Conservation (phyloP, 1,284 basidiomycete species). For the Cutaneotrichosporon sp. region DNA sequence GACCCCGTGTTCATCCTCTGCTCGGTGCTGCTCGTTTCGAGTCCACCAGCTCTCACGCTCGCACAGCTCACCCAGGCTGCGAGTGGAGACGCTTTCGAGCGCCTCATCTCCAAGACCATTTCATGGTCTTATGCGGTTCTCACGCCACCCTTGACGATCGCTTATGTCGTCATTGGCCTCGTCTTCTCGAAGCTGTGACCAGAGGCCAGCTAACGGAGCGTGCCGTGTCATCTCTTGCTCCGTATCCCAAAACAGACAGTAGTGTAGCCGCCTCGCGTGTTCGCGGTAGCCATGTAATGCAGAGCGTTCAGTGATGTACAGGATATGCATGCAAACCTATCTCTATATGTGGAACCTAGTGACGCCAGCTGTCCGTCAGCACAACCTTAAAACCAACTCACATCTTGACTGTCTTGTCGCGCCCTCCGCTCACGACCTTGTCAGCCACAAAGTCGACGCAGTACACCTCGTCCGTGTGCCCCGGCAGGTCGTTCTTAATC, state of each 20-base stretch:
- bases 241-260: background rate
- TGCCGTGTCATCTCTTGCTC: background rate
- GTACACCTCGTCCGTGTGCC: constrained; percentile 97
- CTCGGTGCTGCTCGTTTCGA: constrained; percentile 65
- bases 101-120: constrained; percentile 66
- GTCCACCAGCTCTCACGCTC: constrained; percentile 54
- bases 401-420: constrained; percentile 63
- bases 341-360: constrained; percentile 4
- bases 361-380: constrained; percentile 19
- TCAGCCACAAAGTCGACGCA: constrained; percentile 98
- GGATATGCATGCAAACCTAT: background rate
- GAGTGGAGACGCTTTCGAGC: constrained; percentile 83
- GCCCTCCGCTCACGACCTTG: constrained; percentile 92
- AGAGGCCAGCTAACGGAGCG: background rate
- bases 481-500: constrained; percentile 87
- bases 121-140: constrained; percentile 59
- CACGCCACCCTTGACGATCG: constrained; percentile 75
- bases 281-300: background rate
- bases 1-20: constrained; percentile 60
- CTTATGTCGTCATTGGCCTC: constrained; percentile 71
- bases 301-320: background rate
- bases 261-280: background rate
- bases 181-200: constrained; percentile 46
- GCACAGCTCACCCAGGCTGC: constrained; percentile 81
- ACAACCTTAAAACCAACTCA: constrained; percentile 36